Evolutionary conservation across 2,329 filamentous ascomycete genomes (phyloP), one percentile per base, ranked within the genome.

Genomic region (Aspergillus sp.): DNA sequence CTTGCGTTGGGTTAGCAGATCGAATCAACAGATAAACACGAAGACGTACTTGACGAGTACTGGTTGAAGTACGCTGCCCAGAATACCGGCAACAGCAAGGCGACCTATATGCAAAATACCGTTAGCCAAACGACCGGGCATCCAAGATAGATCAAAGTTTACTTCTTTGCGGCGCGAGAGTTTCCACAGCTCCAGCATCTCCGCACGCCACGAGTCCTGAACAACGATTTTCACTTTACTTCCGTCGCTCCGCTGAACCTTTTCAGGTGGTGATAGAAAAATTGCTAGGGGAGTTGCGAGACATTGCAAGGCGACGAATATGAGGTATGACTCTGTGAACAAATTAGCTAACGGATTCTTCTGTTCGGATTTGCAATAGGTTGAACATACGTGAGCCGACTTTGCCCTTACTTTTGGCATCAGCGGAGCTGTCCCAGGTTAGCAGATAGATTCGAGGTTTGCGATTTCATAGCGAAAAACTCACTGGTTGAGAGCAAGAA

Each of bases 21-120:
- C 2, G 2, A 16, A 3, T 1, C 36, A 2, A 2, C 49, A 29
- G 46, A 5, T 0, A n/a, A 7, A 26, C 11, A n/a, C 20, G 3
- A 14, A 11, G 29, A 36, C 66, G 47, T 61, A 70, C 67, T 73
- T 56, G 79, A 77, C 31, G 58, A 72, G 58, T 80, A 80, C 57
- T 80, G 75, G 53, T 80, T 80, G 65, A 80, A 80, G 59, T 78
- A 79, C 0, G 75, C 73, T 0, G 77, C 76, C 73, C 78, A 80
- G 65, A 80, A 80, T 11, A 80, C 65, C 1, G 78, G 78, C 3
- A 80, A 65, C 1, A 81, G 65, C 7, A 81, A 65, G 3, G 79
- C 52, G 20, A 80, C 69, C 58, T 78, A 36, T 16, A 42, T 42
- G 14, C 4, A 42, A 16, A 12, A 7, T 22, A 16, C 29, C 3